A percentile compares a stretch with the other conserved stretches of the same genome.
phyloP scores from a whole-genome alignment of 78 protist species.

The Dictyostelium brefeldianum region DNA sequence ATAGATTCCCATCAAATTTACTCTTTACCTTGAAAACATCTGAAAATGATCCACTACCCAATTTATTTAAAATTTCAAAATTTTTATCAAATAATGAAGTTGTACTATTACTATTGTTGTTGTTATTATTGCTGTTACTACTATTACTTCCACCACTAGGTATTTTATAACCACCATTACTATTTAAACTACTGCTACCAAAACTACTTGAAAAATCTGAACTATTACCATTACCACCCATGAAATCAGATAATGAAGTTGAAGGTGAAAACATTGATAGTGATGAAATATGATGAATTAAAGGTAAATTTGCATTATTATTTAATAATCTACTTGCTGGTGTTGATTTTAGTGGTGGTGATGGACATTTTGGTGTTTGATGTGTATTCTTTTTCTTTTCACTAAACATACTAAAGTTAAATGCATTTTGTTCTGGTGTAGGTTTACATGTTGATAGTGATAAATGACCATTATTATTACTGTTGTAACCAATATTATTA shows the following conservation, averaged over 20 bases:
- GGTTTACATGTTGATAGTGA: constrained; percentile 37
- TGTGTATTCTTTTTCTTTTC: constrained; percentile 45
- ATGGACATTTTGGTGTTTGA: constrained; percentile 70
- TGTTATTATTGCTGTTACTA: not conserved
- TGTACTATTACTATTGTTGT: not conserved
- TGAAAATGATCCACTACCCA: constrained; percentile 87
- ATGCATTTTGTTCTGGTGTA: constrained; percentile 72
- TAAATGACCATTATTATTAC: not conserved
- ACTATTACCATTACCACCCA: not conserved
- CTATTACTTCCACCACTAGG: not conserved
- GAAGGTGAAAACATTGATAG: not conserved
- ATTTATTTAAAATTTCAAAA: constrained; percentile 38
- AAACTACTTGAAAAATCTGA: not conserved
- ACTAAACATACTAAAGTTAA: constrained; percentile 43
- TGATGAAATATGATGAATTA: constrained; percentile 44
- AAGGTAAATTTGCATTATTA: constrained; percentile 32
- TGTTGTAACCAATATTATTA: not conserved
- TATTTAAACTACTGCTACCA: constrained; percentile 8
- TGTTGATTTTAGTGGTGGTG: constrained; percentile 75
- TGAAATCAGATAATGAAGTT: not conserved
- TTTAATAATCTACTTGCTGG: constrained; percentile 42
- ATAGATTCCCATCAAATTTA: constrained; percentile 49
- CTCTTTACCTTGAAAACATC: constrained; percentile 53
- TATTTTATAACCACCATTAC: not conserved
- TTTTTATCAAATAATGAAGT: constrained; percentile 50